Base-by-base conservation (phyloP, 2,329 filamentous ascomycete species). In the Diaporthe amygdali region DNA sequence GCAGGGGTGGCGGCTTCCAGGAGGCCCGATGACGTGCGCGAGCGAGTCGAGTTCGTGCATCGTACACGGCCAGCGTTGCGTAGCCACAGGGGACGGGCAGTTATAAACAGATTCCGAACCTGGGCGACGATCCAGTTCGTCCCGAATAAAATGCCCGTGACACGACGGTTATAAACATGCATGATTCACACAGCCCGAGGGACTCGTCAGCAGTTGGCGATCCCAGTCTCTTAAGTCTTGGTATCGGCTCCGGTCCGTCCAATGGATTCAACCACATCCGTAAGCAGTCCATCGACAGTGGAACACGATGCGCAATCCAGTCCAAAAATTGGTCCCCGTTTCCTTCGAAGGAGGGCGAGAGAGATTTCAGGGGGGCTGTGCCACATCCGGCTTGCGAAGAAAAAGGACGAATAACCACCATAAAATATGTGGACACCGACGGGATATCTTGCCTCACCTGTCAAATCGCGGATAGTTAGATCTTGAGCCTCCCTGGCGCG, bases 281-380 rank as follows among this genome's bases (percentile, higher is more conserved):
- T 32, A 15, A 37, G 27, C 22, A 10, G 8, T 34, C 14, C 32
- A n/a, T 49, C n/a, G 34, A 49, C 14, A 64, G 41, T 64, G 59
- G 59, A 30, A 64, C 30, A 25, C 59, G 30, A 49, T 34, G 30
- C 59, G 59, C 59, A 64, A 49, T 64, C 59, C 30, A 49, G 41
- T n/a, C 22, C 22, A 44, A 9, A 30, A 25, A 7, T 7, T 32
- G 41, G 30, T 44, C n/a, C 39, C 41, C 27, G 30, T 25, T 37
- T n/a, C 56, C 25, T 63, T 46, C 20, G 41, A 46, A 7, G 37
- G 27, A 59, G 37, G n/a, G 20, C 44, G 10, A 17, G 59, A 5
- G 34, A 49, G 59, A 64, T 63, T 63, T 63, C 56, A 63, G 56
- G 41, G 41, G 59, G 41, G 30, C 59, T 34, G 44, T 64, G 44